Evolutionary conservation across 768 basidiomycete genomes (phyloP), one percentile per base, ranked within the genome.

Genomic region (Pisolithus tinctorius): DNA sequence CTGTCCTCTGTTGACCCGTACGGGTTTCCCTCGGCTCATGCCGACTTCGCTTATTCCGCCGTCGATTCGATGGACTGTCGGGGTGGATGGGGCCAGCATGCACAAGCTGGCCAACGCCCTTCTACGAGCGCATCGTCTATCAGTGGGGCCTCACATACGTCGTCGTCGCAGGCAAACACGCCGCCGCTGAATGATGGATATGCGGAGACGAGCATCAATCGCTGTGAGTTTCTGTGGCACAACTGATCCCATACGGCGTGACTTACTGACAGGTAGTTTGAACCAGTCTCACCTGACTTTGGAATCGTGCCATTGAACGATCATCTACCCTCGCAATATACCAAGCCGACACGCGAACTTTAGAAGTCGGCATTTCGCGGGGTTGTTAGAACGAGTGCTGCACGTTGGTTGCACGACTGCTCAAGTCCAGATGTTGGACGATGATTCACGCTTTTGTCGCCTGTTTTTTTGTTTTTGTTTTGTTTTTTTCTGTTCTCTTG

Each of bases 231-330:
- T 60, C 55, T 51, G 60, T 49, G 50, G 52, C 38, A 58, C 54
- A 45, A 46, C 56, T 58, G n/a, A 23, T 54, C 49, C 61, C 59
- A 68, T 67, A 68, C 66, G 62, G 67, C 61, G 71, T 72, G 63
- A 62, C 68, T 72, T 74, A 75, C 74, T 77, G 71, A 78, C 72
- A 51, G 53, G 48, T 63, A 72, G 69, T 74, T 67, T 67, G 60
- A 67, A 67, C 50, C 71, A 84, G 87, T 84, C 79, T 86, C 86
- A 62, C 87, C 87, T 69, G 86, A 88, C 76, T 88, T 87, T 74
- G 88, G 84, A 54, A 89, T 81, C 71, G 86, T 88, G 63, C 75
- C 78, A 61, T 84, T 88, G 84, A 86, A 82, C 68, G 86, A 87
- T 65, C 84, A 88, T 62, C 68, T 87, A 51, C 77, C 81, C 48